phyloP scores from a whole-genome alignment of 805 yeast species.

The Sugiyamaella lignohabitans region DNA sequence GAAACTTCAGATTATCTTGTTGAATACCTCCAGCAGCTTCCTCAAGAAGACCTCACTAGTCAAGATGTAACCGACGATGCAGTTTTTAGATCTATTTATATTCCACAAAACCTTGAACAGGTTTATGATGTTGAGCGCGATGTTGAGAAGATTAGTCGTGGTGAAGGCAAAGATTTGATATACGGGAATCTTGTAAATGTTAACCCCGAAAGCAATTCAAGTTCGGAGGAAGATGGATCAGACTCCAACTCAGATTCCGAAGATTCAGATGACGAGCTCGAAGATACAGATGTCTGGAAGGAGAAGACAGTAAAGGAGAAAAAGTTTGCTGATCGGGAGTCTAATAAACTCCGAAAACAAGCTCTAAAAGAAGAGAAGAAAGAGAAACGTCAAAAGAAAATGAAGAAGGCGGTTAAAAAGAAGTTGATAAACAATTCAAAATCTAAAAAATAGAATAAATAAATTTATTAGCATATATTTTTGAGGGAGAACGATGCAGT shows the following conservation, averaged over 20 bases:
- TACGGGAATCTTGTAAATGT: slow-evolving; percentile 27
- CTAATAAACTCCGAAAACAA: slow-evolving; percentile 66
- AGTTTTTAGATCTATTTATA: slow-evolving; percentile 78
- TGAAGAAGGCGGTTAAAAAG: slow-evolving; percentile 79
- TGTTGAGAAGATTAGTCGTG: slow-evolving; percentile 59
- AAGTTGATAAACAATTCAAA: slow-evolving; percentile 55
- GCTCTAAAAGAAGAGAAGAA: slow-evolving; percentile 69
- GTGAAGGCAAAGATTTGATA: slow-evolving; percentile 73
- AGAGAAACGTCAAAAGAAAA: slow-evolving; percentile 73
- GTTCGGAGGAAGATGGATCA: slow-evolving; percentile 28
- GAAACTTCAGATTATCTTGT: slow-evolving; percentile 30
- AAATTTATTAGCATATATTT: slow-evolving; percentile 4
- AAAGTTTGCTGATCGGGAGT: slow-evolving; percentile 71
- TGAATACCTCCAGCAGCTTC: slow-evolving; percentile 21
- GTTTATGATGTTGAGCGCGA: slow-evolving; percentile 65
- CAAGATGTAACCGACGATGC: slow-evolving; percentile 68
- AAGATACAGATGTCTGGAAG: slow-evolving; percentile 40
- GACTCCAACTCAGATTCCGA: slow-evolving; percentile 31
- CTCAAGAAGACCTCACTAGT: slow-evolving; percentile 27
- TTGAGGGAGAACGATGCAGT: background rate
- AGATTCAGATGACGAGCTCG: slow-evolving; percentile 33
- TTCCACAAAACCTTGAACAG: slow-evolving; percentile 54
- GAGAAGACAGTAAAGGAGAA: slow-evolving; percentile 55
- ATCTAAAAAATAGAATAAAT: slow-evolving; percentile 8
- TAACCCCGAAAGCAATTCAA: slow-evolving; percentile 24